These are phyloP conservation scores for Allium cepa DNA, from an alignment of 106 monocot genomes.

Conservation along the genomic window DNA sequence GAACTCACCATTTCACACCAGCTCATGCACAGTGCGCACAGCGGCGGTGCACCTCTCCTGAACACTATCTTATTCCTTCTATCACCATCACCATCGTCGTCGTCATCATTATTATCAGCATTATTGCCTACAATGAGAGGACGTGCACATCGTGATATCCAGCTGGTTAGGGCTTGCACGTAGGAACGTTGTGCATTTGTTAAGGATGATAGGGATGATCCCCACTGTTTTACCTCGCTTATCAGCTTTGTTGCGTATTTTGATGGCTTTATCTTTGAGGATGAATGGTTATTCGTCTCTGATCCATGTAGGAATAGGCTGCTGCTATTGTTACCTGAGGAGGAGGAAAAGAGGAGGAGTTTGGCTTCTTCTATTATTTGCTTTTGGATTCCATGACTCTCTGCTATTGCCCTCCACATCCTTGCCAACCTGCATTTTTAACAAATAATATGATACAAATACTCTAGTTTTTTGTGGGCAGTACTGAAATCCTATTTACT, in stretches of 20 bases:
- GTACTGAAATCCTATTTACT: too few species aligned
- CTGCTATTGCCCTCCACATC: slow-evolving; percentile 80
- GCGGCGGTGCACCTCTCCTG: slow-evolving; percentile 3
- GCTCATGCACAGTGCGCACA: slow-evolving; percentile 26
- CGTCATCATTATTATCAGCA: too few species aligned
- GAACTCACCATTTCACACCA: slow-evolving; percentile 44
- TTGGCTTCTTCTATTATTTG: slow-evolving; percentile 67
- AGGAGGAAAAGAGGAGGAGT: slow-evolving; percentile 34
- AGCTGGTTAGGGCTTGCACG: slow-evolving; percentile 49
- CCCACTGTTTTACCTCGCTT: slow-evolving; percentile 43
- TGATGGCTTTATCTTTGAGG: slow-evolving; percentile 1
- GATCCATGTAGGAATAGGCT: not conserved
- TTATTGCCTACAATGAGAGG: not conserved
- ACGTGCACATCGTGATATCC: slow-evolving; percentile 45
- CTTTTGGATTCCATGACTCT: slow-evolving; percentile 65
- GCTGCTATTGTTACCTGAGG: slow-evolving; percentile 7
- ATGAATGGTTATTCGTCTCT: not conserved
- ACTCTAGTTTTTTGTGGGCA: too few species aligned
- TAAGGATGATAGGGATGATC: slow-evolving; percentile 37
- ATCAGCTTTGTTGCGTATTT: slow-evolving; percentile 11
- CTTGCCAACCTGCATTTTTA: slow-evolving; percentile 37
- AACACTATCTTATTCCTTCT: too few species aligned
- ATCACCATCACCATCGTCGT: not conserved
- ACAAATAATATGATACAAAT: too few species aligned
- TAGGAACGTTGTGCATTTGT: slow-evolving; percentile 48